Conservation (phyloP, 1,284 basidiomycete genomes). For the Termitomyces sp. region DNA sequence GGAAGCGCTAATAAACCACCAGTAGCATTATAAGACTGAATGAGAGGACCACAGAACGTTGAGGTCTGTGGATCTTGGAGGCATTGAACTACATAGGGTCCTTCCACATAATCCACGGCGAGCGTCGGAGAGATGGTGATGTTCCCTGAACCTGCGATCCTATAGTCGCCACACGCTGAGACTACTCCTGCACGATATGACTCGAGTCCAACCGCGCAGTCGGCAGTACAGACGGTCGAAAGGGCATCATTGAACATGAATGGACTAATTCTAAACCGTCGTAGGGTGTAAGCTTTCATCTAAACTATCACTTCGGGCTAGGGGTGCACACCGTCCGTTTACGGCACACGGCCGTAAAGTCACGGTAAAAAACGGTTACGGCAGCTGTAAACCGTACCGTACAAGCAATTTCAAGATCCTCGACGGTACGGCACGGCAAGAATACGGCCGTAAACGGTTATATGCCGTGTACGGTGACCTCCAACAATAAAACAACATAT, state of each 20-base stretch:
- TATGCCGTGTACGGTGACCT: too few relatives aligned
- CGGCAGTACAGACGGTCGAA: not conserved
- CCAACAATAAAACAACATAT: too few relatives aligned
- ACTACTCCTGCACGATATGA: conserved; percentile 2
- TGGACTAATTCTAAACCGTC: not conserved
- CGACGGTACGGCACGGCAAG: too few relatives aligned
- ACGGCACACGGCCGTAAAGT: too few relatives aligned
- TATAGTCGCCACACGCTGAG: not conserved
- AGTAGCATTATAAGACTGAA: not conserved
- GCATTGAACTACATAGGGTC: not conserved
- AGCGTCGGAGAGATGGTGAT: not conserved
- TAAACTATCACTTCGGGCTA: too few relatives aligned
- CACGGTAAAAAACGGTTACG: too few relatives aligned
- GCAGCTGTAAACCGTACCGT: too few relatives aligned
- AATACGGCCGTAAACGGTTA: too few relatives aligned
- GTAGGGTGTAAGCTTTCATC: not conserved
- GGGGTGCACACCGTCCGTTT: too few relatives aligned
- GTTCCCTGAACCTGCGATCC: not conserved
- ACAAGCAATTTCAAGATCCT: too few relatives aligned
- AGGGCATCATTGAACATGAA: not conserved
- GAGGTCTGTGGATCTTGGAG: not conserved
- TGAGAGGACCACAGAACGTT: not conserved
- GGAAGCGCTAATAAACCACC: not conserved
- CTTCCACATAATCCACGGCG: not conserved
- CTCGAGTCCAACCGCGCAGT: not conserved